These are phyloP conservation scores for Cutaneotrichosporon sp. DNA, from an alignment of 1,284 basidiomycete genomes.

Conservation along the genomic window DNA sequence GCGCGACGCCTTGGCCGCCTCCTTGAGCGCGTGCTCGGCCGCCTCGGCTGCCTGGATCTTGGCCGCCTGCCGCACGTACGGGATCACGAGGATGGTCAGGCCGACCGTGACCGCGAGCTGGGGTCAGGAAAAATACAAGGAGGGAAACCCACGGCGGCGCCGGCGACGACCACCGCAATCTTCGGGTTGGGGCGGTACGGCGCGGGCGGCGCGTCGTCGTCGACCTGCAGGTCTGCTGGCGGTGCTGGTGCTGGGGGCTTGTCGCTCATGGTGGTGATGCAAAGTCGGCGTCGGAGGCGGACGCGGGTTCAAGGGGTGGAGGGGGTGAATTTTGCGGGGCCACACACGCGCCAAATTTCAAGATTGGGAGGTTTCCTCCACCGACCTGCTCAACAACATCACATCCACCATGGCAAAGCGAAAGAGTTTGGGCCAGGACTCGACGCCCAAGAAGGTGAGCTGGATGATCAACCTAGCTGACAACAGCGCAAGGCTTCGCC, in stretches of 20 bases:
- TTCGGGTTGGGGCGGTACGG: slow-evolving; percentile 34
- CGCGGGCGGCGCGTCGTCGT: slow-evolving; percentile 12
- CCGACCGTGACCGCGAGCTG: slow-evolving; percentile 45
- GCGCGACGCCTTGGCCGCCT: background rate
- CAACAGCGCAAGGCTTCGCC: slow-evolving; percentile 17
- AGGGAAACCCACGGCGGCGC: slow-evolving; percentile 47
- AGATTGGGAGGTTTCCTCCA: background rate
- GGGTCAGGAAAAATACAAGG: slow-evolving; percentile 5
- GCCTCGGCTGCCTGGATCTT: slow-evolving; percentile 32
- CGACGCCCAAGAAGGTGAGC: slow-evolving; percentile 21
- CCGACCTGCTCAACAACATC: slow-evolving; percentile 7
- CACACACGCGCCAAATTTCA: slow-evolving; percentile 17
- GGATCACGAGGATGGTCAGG: slow-evolving; percentile 39
- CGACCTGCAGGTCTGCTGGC: background rate
- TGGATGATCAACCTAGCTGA: background rate
- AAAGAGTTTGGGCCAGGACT: slow-evolving; percentile 14
- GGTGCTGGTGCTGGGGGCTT: background rate
- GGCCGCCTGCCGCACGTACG: slow-evolving; percentile 40
- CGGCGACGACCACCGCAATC: slow-evolving; percentile 44
- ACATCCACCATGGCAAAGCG: slow-evolving; percentile 26
- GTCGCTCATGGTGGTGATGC: slow-evolving; percentile 1
- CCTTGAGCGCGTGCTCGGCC: slow-evolving; percentile 27
- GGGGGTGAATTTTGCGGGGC: slow-evolving; percentile 21
- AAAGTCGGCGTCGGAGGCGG: slow-evolving; percentile 4
- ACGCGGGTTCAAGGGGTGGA: background rate